A percentile compares a stretch with the other conserved stretches of the same genome.
Evolutionary conservation across 1,284 basidiomycete species (phyloP).

Genomic region (Pascua guehoae): DNA sequence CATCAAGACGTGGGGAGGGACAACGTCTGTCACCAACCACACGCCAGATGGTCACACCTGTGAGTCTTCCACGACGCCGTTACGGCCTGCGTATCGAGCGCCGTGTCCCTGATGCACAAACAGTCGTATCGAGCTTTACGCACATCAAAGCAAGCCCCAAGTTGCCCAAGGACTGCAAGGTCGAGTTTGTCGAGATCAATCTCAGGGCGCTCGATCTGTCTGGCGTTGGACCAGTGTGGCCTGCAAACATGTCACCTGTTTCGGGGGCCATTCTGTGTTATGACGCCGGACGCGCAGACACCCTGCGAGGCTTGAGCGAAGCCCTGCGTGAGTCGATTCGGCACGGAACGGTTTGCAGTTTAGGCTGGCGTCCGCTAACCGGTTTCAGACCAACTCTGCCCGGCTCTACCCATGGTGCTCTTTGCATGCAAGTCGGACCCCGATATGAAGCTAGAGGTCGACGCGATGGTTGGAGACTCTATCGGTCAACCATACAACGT

Average conservation of each 20-base stretch:
- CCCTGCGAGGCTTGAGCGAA: constrained; percentile 33
- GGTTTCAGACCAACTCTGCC: constrained; percentile 22
- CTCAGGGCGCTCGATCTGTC: constrained; percentile 24
- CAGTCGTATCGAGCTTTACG: constrained; percentile 37
- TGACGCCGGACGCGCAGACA: constrained; percentile 35
- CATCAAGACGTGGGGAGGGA: constrained; percentile 39
- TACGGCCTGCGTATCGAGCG: too few relatives aligned
- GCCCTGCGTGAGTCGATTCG: constrained; percentile 35
- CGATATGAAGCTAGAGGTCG: constrained; percentile 27
- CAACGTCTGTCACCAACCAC: constrained; percentile 20
- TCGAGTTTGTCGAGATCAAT: constrained; percentile 45
- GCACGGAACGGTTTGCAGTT: not conserved
- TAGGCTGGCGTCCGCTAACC: not conserved
- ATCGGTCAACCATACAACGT: constrained; percentile 46
- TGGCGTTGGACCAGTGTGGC: constrained; percentile 24
- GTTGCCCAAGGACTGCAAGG: constrained; percentile 27
- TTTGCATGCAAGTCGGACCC: constrained; percentile 49
- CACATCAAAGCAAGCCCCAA: constrained; percentile 38
- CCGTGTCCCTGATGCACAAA: not conserved
- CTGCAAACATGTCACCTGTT: constrained; percentile 25
- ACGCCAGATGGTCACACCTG: constrained; percentile 20
- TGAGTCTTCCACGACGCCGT: constrained; percentile 8
- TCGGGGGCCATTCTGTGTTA: constrained; percentile 47
- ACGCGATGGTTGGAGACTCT: constrained; percentile 41
- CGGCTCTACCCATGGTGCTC: constrained; percentile 36